Percentiles rank a stretch among this genome's conserved stretches.
Evolutionary conservation across 2,329 filamentous ascomycete species (phyloP).

Genomic region (Penicillium digitatum): DNA sequence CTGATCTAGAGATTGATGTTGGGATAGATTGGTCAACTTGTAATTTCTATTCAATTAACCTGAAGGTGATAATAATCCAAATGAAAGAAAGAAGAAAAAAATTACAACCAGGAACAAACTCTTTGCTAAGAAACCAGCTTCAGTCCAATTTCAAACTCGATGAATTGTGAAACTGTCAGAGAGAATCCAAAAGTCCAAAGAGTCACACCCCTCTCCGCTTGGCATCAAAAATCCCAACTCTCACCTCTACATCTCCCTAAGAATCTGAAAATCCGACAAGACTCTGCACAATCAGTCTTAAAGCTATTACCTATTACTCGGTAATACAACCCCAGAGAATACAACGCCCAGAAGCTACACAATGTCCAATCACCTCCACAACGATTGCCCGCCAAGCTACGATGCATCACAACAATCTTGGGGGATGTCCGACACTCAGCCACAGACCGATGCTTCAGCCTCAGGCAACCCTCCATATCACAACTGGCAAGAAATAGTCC

Average conservation of each 20-base stretch:
- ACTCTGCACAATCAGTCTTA: background rate
- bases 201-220: background rate
- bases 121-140: too few relatives aligned
- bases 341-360: background rate
- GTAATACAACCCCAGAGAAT: background rate
- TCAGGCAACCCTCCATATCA: conserved; percentile 51
- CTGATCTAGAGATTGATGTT: background rate
- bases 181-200: background rate
- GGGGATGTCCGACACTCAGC: background rate
- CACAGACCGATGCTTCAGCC: background rate
- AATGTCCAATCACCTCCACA: conserved; percentile 1
- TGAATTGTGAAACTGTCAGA: background rate
- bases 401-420: conserved; percentile 5
- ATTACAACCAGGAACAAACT: too few relatives aligned
- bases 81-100: too few relatives aligned
- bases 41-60: background rate
- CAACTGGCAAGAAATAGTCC: conserved; percentile 57
- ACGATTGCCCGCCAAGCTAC: conserved; percentile 7
- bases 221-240: background rate
- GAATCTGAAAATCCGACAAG: background rate
- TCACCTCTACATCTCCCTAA: background rate
- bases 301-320: background rate
- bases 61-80: background rate
- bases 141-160: background rate
- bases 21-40: too few relatives aligned